These are phyloP conservation scores for Nidula microcarpa DNA, from an alignment of 768 basidiomycete species.

Conservation along the genomic window DNA sequence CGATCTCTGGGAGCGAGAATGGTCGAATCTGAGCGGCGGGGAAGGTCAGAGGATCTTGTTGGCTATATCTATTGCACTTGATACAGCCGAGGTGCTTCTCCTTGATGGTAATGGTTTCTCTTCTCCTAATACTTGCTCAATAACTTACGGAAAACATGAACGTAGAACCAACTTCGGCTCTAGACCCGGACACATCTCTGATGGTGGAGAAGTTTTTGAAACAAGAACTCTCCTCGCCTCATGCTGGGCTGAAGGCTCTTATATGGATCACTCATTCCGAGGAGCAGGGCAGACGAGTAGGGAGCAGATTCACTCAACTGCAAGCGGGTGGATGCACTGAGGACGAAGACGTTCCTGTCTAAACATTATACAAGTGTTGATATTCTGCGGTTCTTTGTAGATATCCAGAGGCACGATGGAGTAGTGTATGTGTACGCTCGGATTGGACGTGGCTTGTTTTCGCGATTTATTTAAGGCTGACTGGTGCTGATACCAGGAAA, in stretches of 20 bases:
- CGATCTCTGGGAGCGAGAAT: constrained; percentile 74
- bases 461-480: too few relatives aligned
- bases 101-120: constrained; percentile 59
- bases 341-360: constrained; percentile 14
- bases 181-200: constrained; percentile 66
- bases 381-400: too few relatives aligned
- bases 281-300: constrained; percentile 73
- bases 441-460: too few relatives aligned
- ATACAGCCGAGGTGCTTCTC: constrained; percentile 75
- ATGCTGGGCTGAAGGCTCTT: constrained; percentile 61
- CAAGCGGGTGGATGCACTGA: constrained; percentile 41
- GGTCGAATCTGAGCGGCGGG: constrained; percentile 81
- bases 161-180: constrained; percentile 85
- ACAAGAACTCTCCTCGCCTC: constrained; percentile 42
- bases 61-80: constrained; percentile 68
- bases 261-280: constrained; percentile 89
- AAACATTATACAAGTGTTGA: neutral
- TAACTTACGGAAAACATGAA: neutral
- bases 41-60: constrained; percentile 83
- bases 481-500: too few relatives aligned
- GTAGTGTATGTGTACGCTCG: too few relatives aligned
- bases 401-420: too few relatives aligned
- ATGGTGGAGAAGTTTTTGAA: constrained; percentile 64
- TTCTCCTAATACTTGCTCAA: neutral
- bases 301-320: constrained; percentile 61